Base-by-base conservation (phyloP, 1,139 yeast species). In the Suhomyces yuchorum region DNA sequence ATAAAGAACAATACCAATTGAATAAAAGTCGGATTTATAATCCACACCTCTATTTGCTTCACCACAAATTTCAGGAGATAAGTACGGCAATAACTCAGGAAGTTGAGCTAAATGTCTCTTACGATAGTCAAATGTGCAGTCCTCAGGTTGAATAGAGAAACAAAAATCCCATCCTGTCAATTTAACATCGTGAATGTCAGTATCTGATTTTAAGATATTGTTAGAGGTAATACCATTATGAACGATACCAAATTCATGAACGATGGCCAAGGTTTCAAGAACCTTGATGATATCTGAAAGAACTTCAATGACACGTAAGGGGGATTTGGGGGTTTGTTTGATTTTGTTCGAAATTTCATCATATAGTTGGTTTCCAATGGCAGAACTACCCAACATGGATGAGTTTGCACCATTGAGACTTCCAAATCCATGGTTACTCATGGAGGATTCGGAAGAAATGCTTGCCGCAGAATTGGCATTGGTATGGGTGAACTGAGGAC, bases 41-140 rank as follows among this genome's bases (percentile, higher is more conserved):
- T 79, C 83, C 8, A 77, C 79, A 2, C 71, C 62, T 33, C 69
- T 62, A 39, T 66, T 66, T 14, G 68, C 63, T 23, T 72, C 74
- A 1, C 80, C 76, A 15, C 80, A 70, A 3, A 74, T 67, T 56
- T 80, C 84, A 1, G 85, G 85, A 0, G 84, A 74, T 54, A 78
- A 72, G 52, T 73, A 80, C 0, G 81, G 81, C 35, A 79, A 58
- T 52, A 72, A 66, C 32, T 71, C 75, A 1, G 70, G 65, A 8
- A 77, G 59, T 15, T 60, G 58, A 14, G 54, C 52, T 35, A 66
- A 55, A 46, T 70, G 68, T 11, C 61, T 58, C 30, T 62, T 61
- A 32, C 78, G 53, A 47, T 62, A 70, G 23, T 68, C 66, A 41
- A 63, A 61, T 12, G 71, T 60, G 30, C 78, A 66, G 50, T 73